Conservation (phyloP, 108 stramenopile species). For the Cyclotella distinguenda region DNA sequence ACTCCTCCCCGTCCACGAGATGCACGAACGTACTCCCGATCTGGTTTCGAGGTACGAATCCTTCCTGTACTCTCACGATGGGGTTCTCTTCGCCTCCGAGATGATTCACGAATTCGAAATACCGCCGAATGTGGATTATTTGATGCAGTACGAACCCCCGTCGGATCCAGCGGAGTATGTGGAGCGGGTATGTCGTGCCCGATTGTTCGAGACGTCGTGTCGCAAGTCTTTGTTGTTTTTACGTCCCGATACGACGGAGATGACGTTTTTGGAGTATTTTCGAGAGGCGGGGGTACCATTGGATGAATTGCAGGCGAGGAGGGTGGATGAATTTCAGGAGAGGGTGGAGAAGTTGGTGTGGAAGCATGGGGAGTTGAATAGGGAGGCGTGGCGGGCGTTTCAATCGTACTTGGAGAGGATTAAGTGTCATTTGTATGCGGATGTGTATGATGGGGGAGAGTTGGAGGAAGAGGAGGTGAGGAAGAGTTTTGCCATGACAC, state of each 20-base stretch:
- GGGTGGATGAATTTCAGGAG: conserved; percentile 8
- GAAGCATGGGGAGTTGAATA: conserved; percentile 21
- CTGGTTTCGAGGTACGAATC: conserved; percentile 1
- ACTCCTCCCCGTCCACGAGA: conserved; percentile 9
- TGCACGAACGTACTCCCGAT: conserved; percentile 17
- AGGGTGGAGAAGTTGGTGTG: conserved; percentile 11
- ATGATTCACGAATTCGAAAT: conserved; percentile 22
- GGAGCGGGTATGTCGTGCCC: conserved; percentile 4
- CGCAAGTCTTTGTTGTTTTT: conserved; percentile 23
- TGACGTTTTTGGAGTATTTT: conserved; percentile 18
- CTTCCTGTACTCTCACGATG: conserved; percentile 13
- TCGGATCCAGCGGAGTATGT: conserved; percentile 26
- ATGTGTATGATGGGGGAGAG: not conserved
- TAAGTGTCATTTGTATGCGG: conserved; percentile 2
- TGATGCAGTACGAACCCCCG: conserved; percentile 28
- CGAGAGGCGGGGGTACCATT: not conserved
- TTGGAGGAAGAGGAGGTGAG: conserved; percentile 5
- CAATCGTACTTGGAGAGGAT: conserved; percentile 1
- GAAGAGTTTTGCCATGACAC: conserved; percentile 15
- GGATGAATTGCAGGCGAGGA: conserved; percentile 20
- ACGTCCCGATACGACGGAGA: conserved; percentile 4
- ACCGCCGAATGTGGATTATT: conserved; percentile 24
- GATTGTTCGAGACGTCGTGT: conserved; percentile 8
- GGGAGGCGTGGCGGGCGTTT: conserved; percentile 15
- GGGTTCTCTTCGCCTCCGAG: conserved; percentile 25